These are phyloP conservation scores for Trichoderma sp. DNA, from an alignment of 2,329 filamentous ascomycete genomes.

Conservation along the genomic window DNA sequence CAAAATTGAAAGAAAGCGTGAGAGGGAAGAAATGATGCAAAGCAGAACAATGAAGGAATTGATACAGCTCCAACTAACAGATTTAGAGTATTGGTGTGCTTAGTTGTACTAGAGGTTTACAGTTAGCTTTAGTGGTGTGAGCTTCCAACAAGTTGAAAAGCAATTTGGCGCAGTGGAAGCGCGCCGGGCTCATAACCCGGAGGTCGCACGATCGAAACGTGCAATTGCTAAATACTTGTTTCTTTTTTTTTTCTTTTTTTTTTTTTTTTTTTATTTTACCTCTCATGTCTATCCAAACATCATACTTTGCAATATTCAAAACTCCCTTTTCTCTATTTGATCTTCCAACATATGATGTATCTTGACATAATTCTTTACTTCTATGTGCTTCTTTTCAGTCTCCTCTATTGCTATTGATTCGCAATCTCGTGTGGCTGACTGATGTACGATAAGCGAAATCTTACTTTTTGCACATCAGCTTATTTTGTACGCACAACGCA, in stretches of 20 bases:
- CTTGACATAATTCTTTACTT: not conserved
- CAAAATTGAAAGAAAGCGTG: not conserved
- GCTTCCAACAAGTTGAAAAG: constrained; percentile 23
- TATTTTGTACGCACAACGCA: not conserved
- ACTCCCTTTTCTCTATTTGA: not conserved
- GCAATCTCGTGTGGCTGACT: not conserved
- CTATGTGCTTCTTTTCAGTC: not conserved
- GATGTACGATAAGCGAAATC: not conserved
- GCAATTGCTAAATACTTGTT: constrained; percentile 34
- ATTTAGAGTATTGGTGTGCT: not conserved
- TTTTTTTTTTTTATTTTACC: constrained; percentile 19
- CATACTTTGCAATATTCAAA: not conserved
- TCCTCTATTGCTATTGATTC: not conserved
- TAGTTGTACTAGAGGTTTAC: not conserved
- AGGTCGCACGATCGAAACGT: constrained; percentile 37
- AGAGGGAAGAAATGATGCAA: not conserved
- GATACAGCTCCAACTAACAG: not conserved
- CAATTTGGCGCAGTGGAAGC: constrained; percentile 38
- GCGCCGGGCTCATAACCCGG: constrained; percentile 36
- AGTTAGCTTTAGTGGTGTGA: not conserved
- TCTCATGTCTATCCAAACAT: not conserved
- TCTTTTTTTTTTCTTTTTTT: constrained; percentile 18
- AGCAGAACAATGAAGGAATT: not conserved
- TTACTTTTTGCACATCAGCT: not conserved
- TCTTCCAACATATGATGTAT: not conserved